Conservation (phyloP, 1,284 basidiomycete species). For the Tranzscheliella williamsii region DNA sequence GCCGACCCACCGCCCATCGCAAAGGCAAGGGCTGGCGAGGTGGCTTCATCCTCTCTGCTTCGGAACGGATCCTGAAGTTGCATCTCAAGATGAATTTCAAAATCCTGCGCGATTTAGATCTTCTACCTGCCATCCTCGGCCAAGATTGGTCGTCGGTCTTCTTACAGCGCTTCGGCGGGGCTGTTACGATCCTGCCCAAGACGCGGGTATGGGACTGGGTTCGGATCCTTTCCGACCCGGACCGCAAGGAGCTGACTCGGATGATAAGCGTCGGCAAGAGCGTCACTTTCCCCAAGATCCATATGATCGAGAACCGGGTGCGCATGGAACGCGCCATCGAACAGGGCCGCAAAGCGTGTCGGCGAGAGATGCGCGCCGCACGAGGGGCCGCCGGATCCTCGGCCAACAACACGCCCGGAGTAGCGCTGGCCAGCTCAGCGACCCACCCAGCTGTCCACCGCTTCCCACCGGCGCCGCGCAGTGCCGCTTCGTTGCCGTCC, state of each 20-base stretch:
- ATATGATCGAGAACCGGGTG: conserved; percentile 59
- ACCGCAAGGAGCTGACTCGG: conserved; percentile 45
- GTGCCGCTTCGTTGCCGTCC: conserved; percentile 10
- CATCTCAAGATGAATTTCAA: conserved; percentile 58
- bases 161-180: conserved; percentile 54
- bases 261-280: conserved; percentile 51
- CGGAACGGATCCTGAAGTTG: conserved; percentile 59
- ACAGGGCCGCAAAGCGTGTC: conserved; percentile 38
- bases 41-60: conserved; percentile 76
- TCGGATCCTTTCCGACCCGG: conserved; percentile 53
- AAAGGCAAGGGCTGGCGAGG: conserved; percentile 79
- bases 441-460: too few relatives aligned
- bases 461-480: conserved; percentile 3
- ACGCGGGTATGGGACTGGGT: conserved; percentile 56
- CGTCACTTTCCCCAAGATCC: conserved; percentile 56
- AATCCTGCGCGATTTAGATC: conserved; percentile 56
- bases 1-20: conserved; percentile 86
- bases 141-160: conserved; percentile 58
- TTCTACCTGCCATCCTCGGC: conserved; percentile 54
- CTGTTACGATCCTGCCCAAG: conserved; percentile 58
- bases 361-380: conserved; percentile 6
- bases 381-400: not conserved
- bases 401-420: not conserved
- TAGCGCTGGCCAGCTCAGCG: not conserved
- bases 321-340: conserved; percentile 56